Evolutionary conservation across 768 basidiomycete species (phyloP), one percentile per base, ranked within the genome.

Genomic region (button mushroom (Agaricus bisporus)): DNA sequence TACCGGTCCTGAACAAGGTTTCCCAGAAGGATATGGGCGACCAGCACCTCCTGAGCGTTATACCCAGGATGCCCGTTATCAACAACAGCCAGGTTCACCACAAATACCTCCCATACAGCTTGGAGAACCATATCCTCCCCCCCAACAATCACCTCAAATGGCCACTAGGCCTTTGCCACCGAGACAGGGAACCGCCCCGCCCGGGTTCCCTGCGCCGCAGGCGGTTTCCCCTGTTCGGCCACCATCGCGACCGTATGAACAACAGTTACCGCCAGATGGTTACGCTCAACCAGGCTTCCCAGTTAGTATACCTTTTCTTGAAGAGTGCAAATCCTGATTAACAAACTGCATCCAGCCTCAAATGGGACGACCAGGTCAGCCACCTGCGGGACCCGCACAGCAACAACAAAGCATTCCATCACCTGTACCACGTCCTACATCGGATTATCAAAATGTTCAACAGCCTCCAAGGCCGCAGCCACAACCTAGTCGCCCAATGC

Each of bases 41-140:
- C 61, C 66, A 49, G 66, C 69, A 36, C 42, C 67, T 63, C 48
- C 70, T 72, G 53, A 71, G 50, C 69, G 72, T 60, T 73, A 72
- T 55, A 70, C 71, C 41, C 65, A 66, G 53, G 74, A 78, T 52
- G 67, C 73, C 44, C 76, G 70, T 15, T 70, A 72, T 42, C 70
- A 68, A 39, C 63, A 65, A 43, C 61, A 60, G 39, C 43, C 58
- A 9, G 6, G 29, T 28, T 55, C 58, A 12, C 64, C 56, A 37
- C 58, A 63, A 35, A 38, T 61, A 12, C 53, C 63, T 36, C 49
- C 63, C 28, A 70, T 66, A 49, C 64, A 61, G 17, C 69, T 61
- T 58, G 54, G 56, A 12, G 61, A 65, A 6, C 70, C 63, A 7
- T 68, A 66, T 53, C 60, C 57, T 15, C 50, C 36, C 25, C 60